Base-by-base conservation (phyloP, 345 rosid species). In the Dipteronia sinensis region DNA sequence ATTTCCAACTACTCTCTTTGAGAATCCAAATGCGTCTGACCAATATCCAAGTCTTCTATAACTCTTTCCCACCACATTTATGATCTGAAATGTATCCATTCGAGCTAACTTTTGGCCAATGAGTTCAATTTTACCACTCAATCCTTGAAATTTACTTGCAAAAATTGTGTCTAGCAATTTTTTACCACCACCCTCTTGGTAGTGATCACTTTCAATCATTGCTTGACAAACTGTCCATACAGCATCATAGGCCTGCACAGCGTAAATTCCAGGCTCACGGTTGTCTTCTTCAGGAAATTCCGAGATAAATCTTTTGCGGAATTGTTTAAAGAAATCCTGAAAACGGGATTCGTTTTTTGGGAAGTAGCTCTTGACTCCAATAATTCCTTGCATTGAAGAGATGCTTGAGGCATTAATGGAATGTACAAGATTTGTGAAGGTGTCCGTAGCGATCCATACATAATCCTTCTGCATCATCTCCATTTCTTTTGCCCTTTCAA, bases 361-460 rank as follows among this genome's bases (percentile, higher is more conserved):
- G 9, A 73, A 74, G 40, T 74, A 46, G 77, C 71, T 75, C 69
- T 61, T 77, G 47, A 83, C 75, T 25, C 83, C 83, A 25, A 80
- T 7, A 49, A 78, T 6, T n/a, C 77, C 83, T 74, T 80, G 77
- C 83, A 78, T 77, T 9, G 77, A 56, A 15, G 77, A 71, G 12
- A 77, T 70, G 53, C 46, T 53, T 1, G 79, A 77, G 9, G 71
- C 55, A 23, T 75, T 38, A 16, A 80, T 2, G 23, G 81, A 65
- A 42, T 80, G 63, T 10, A 77, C 25, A 27, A 70, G 75, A 17
- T 67, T 71, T 44, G 86, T 75, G 49, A 83, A 17, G 27, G 67
- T 15, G 12, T 67, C 68, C 42, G 86, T 80, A 42, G 83, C 46
- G 74, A 83, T 83, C 86, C 86, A 83, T 4, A 83, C 86, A 29